Evolutionary conservation across 2,329 filamentous ascomycete genomes (phyloP), one percentile per base, ranked within the genome.

Genomic region (Fulvia fulva): DNA sequence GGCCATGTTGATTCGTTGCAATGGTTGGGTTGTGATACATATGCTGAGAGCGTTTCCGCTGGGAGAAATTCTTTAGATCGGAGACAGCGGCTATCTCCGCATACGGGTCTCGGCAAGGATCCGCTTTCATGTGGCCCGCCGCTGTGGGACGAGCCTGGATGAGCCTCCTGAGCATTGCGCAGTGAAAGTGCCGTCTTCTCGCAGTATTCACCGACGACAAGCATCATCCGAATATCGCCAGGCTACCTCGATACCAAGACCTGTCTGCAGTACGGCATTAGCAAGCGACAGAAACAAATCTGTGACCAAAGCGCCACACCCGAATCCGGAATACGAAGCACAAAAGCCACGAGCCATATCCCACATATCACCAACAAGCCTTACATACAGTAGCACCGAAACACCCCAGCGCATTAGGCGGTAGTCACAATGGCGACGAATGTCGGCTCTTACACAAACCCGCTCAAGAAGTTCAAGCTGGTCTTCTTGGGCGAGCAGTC

Each of bases 381-480:
- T 28, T n/a, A n/a, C 47, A 12, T 9, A n/a, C 14, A 30, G 16
- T 25, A 28, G 5, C 32, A 28, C 11, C 26, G n/a, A 16, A 50
- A 6, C 12, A 32, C 30, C 3, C 23, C 7, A 50, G 16, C 11
- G 23, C 3, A 32, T 12, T 16, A n/a, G 21, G 12, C 23, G 5
- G 37, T 43, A 53, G 37, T 51, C 76, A 84, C 74, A 74, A 96
- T 96, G 92, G 90, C 92, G 76, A 78, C 51, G 37, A 50, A 78
- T 59, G 87, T 87, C 72, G 90, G 89, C 76, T 90, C 90, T 65
- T 99, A 97, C 83, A 97, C 95, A 77, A 97, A 97, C 82, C 94
- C 94, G 71, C 82, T 99, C 80, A 99, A 99, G 89, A 99, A 99
- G 79, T 99, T 97, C 88, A 99, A 99, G 92, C 80, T 99, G 77